Evolutionary conservation across 2,329 filamentous ascomycete genomes (phyloP), one percentile per base, ranked within the genome.

Genomic region (Thielaviopsis punctulata): DNA sequence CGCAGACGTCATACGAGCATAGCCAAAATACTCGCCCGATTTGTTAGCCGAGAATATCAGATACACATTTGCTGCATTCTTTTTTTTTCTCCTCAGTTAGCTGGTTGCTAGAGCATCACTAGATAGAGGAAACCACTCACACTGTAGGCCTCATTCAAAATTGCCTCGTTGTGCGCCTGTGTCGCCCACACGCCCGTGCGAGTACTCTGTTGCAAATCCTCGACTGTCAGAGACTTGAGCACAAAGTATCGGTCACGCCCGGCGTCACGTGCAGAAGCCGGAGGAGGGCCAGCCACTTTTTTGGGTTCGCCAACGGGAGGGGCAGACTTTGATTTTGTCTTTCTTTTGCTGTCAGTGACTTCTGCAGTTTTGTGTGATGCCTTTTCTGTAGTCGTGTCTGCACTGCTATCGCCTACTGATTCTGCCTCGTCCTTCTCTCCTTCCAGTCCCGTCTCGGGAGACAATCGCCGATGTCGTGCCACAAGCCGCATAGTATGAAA

Each of bases 1-100:
- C 3, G 80, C 71, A 21, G 90, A 95, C 9, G 73, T 70, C 90
- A 96, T 96, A 36, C 84, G 80, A 19, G 89, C 90, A 62, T 94
- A 95, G 19, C 90, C 90, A 66, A 92, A 95, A 62, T 95, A 96
- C 65, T 95, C 90, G 12, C 90, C 90, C 0, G 90, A 95, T 62
- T 95, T 95, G 66, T 96, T 96, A 12, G 90, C 90, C 1, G 90
- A 96, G 64, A 96, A 96, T 13, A 96, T 79, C 25, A 96, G 72
- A 61, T 89, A 95, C 1, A 96, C 89, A 60, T 84, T 86, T 51
- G 93, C 86, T 13, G 81, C 78, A 9, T 73, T 70, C 88, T 94
- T 56, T 49, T 12, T 4, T 43, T n/a, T 9, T 18, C 39, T 23
- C 44, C 41, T 6, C 30, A 15, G 24, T 59, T 55, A 58, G 54